A percentile compares a stretch with the other conserved stretches of the same genome.
Evolutionary conservation across 2,329 filamentous ascomycete species (phyloP).

Genomic region (Helotiales sp.): DNA sequence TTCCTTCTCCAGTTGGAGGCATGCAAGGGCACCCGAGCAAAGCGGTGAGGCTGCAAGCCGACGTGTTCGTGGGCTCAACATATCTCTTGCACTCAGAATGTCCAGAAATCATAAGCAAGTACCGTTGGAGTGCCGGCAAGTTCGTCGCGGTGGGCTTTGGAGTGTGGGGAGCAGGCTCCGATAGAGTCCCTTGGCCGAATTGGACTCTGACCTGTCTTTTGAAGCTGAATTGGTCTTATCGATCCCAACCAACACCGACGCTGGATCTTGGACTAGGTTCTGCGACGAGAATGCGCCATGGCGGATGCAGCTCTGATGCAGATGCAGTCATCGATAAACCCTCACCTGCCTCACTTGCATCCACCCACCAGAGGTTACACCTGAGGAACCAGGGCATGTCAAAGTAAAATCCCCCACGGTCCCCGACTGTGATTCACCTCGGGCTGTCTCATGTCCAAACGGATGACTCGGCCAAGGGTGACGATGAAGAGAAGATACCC

Average conservation of each 20-base stretch:
- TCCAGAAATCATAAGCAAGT: background rate
- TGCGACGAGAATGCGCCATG: background rate
- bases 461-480: background rate
- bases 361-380: background rate
- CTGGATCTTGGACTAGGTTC: background rate
- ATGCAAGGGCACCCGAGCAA: background rate
- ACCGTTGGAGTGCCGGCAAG: conserved; percentile 2
- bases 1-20: background rate
- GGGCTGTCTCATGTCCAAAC: too few relatives aligned
- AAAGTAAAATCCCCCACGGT: conserved; percentile 5
- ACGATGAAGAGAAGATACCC: background rate
- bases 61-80: too few relatives aligned
- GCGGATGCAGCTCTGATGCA: background rate
- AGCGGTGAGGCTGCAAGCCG: conserved; percentile 16
- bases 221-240: background rate
- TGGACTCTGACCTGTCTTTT: background rate
- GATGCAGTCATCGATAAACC: background rate
- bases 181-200: background rate
- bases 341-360: background rate
- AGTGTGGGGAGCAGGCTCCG: background rate
- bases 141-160: background rate
- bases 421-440: background rate
- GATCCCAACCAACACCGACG: background rate
- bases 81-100: too few relatives aligned
- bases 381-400: background rate